Evolutionary conservation across 768 basidiomycete species (phyloP), one percentile per base, ranked within the genome.

Genomic region (Leccinum imitatum): DNA sequence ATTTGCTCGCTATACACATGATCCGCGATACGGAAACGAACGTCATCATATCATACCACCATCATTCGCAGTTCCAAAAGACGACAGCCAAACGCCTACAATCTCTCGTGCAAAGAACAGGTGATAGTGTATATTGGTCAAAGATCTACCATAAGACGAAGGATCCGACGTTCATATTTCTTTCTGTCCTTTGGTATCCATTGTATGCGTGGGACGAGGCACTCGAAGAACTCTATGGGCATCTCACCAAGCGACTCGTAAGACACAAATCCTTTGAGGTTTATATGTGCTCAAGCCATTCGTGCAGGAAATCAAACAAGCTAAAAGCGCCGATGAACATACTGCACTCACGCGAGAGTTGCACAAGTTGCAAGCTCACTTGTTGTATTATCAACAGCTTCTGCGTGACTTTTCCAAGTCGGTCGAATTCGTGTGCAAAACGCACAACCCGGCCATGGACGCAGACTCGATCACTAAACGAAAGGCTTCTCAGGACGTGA

Each of bases 181-280:
- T 76, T 23, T 74, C 80, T 50, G 70, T 81, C 7, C 68, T 86
- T 23, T 86, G 85, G 85, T 84, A 84, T 58, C 79, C 83, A 1
- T 64, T 85, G 27, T 86, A 86, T 65, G 79, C 84, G 0, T 86
- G 85, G 84, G 85, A 86, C 53, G 83, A 87, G 67, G 72, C 82
- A 0, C 73, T 85, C 25, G 84, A 85, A 63, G 70, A 72, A 14
- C 64, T 86, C 37, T 85, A 84, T 58, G 62, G 65, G 10, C 82
- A 86, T 63, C 77, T 86, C 23, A 80, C 77, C 59, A 75, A 61
- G 50, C 30, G 47, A 58, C 71, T 87, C 70, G 83, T 84, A 65
- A 51, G 69, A 4, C 6, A 6, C 6, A 13, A 4, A 50, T 54
- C 9, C 21, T 3, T 37, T 6, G 10, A 50, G 10, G 1, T 54